These are phyloP conservation scores for Mortierella sp. DNA, from an alignment of 371 early-diverging fungal genomes.

Conservation along the genomic window DNA sequence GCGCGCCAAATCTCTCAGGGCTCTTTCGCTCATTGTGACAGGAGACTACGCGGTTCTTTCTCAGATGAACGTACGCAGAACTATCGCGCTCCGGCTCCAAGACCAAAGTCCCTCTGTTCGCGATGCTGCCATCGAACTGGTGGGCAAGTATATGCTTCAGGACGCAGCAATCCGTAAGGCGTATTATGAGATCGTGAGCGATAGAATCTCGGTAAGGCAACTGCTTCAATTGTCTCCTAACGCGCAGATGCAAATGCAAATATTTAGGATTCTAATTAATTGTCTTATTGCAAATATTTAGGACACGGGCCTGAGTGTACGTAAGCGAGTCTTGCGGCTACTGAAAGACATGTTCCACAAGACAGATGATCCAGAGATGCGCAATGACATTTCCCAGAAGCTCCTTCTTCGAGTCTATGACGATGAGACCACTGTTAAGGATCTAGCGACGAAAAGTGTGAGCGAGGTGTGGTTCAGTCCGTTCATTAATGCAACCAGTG, in stretches of 20 bases:
- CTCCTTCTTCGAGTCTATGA: conserved; percentile 82
- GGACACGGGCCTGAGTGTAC: conserved; percentile 90
- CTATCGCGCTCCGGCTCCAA: conserved; percentile 80
- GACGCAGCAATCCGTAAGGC: conserved; percentile 71
- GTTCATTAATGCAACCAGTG: conserved; percentile 55
- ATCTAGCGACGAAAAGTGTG: conserved; percentile 76
- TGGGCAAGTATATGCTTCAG: conserved; percentile 83
- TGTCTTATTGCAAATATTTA: conserved; percentile 37
- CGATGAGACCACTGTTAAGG: conserved; percentile 82
- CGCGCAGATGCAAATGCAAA: background rate
- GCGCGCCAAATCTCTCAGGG: conserved; percentile 81
- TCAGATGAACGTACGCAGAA: conserved; percentile 72
- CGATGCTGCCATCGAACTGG: conserved; percentile 90
- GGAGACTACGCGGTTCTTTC: conserved; percentile 74
- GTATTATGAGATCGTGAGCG: conserved; percentile 82
- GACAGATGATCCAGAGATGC: conserved; percentile 63
- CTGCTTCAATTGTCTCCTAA: background rate
- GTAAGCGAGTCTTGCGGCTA: conserved; percentile 88
- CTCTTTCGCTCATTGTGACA: conserved; percentile 78
- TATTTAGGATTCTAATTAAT: background rate
- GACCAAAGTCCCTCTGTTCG: conserved; percentile 91
- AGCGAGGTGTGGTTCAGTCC: conserved; percentile 82
- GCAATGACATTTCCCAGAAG: conserved; percentile 82
- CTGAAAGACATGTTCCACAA: conserved; percentile 77
- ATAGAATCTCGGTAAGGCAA: conserved; percentile 76